A percentile compares a stretch with the other conserved stretches of the same genome.
Evolutionary conservation across 1,284 basidiomycete genomes (phyloP).

Genomic region (Neonothopanus nambi): DNA sequence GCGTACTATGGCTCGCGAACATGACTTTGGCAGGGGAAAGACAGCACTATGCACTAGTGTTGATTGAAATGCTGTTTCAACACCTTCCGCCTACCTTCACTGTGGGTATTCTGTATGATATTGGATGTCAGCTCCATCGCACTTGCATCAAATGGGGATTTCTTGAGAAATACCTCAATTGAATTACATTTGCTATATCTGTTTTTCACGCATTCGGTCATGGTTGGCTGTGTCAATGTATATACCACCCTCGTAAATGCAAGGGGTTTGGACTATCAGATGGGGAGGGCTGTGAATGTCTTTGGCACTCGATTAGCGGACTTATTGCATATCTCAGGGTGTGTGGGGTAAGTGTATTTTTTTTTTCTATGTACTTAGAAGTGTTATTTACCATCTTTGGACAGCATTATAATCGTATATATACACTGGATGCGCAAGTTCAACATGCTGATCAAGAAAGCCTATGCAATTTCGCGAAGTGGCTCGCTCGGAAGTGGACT

Average conservation of each 20-base stretch:
- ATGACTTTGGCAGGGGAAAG: constrained; percentile 31
- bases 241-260: constrained; percentile 31
- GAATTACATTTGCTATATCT: constrained; percentile 27
- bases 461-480: constrained; percentile 17
- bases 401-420: constrained; percentile 22
- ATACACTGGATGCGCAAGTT: constrained; percentile 27
- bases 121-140: constrained; percentile 25
- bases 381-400: neutral
- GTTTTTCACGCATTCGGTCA: constrained; percentile 37
- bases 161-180: constrained; percentile 18
- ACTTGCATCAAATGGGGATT: constrained; percentile 28
- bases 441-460: constrained; percentile 15
- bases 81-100: constrained; percentile 22
- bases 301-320: constrained; percentile 32
- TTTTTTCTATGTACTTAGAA: neutral
- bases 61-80: constrained; percentile 26
- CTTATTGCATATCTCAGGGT: constrained; percentile 28
- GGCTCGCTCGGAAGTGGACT: constrained; percentile 14
- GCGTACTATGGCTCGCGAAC: constrained; percentile 29
- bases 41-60: constrained; percentile 28
- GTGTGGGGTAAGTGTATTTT: constrained; percentile 24
- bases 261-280: constrained; percentile 31
- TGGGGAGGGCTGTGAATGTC: constrained; percentile 36
- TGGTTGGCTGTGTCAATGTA: constrained; percentile 33
- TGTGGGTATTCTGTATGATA: constrained; percentile 31